A percentile compares a stretch with the other conserved stretches of the same genome.
These are phyloP conservation scores for Mortierella sp. DNA, from an alignment of 371 early-diverging fungal species.

Conservation along the genomic window DNA sequence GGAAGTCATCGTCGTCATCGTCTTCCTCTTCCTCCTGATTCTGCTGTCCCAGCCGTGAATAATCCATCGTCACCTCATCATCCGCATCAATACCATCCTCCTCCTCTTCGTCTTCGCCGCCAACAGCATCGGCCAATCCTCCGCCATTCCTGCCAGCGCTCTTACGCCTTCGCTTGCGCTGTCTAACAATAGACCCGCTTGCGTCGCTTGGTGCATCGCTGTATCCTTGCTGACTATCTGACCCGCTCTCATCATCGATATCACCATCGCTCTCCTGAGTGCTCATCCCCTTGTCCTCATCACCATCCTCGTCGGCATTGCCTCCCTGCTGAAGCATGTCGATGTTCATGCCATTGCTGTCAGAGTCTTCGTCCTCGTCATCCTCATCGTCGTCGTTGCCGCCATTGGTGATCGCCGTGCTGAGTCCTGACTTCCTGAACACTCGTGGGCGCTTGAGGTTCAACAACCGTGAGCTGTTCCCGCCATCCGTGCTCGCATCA, in stretches of 20 bases:
- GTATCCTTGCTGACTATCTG: constrained; percentile 31
- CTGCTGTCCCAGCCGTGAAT: not conserved
- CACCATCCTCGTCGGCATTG: constrained; percentile 54
- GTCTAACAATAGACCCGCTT: constrained; percentile 5
- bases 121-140: not conserved
- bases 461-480: constrained; percentile 23
- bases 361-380: constrained; percentile 19
- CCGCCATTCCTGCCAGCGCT: not conserved
- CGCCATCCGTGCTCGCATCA: constrained; percentile 41
- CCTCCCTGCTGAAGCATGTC: constrained; percentile 12
- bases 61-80: constrained; percentile 43
- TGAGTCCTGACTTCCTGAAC: constrained; percentile 36
- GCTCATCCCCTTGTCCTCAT: constrained; percentile 40
- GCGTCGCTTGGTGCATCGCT: constrained; percentile 25
- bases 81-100: constrained; percentile 34
- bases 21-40: constrained; percentile 32
- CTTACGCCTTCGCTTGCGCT: constrained; percentile 22
- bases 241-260: constrained; percentile 54
- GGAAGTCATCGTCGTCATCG: constrained; percentile 52
- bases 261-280: constrained; percentile 45
- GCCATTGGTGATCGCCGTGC: constrained; percentile 34
- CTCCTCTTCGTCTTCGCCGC: not conserved
- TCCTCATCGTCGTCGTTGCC: constrained; percentile 38
- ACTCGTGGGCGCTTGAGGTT: constrained; percentile 42
- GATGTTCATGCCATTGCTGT: constrained; percentile 45